Evolutionary conservation across 2,329 filamentous ascomycete species (phyloP).

Genomic region (Ceratocystis colombiana): DNA sequence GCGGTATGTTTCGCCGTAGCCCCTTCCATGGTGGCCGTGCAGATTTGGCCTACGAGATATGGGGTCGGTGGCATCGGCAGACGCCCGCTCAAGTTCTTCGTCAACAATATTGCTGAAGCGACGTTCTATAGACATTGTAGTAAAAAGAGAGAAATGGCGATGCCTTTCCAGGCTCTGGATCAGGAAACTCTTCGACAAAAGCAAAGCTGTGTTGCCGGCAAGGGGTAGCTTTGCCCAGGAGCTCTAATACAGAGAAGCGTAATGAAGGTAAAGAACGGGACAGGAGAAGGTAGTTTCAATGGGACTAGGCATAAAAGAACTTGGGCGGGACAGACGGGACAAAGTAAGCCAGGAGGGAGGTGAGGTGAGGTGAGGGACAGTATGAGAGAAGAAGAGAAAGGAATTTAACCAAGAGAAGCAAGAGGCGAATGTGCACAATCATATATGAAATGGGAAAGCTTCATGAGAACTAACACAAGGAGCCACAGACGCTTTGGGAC

Average conservation of each 20-base stretch:
- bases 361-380: background rate
- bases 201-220: background rate
- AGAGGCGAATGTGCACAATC: conserved; percentile 1
- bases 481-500: conserved; percentile 3
- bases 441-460: background rate
- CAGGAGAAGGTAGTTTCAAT: too few relatives aligned
- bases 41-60: conserved; percentile 27
- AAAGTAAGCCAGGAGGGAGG: background rate
- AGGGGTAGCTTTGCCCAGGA: too few relatives aligned
- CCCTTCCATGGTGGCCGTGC: conserved; percentile 32
- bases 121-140: background rate
- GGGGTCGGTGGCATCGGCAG: conserved; percentile 29
- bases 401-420: background rate
- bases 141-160: background rate
- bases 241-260: too few relatives aligned
- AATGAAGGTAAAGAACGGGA: too few relatives aligned
- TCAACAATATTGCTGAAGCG: conserved; percentile 28
- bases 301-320: background rate
- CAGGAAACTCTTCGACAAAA: background rate
- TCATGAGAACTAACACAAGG: background rate
- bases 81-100: conserved; percentile 19
- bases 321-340: background rate
- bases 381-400: background rate
- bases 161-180: background rate
- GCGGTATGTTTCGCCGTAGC: conserved; percentile 46